Conservation (phyloP, 73 alveolate species). For the Breviolum minutum region DNA sequence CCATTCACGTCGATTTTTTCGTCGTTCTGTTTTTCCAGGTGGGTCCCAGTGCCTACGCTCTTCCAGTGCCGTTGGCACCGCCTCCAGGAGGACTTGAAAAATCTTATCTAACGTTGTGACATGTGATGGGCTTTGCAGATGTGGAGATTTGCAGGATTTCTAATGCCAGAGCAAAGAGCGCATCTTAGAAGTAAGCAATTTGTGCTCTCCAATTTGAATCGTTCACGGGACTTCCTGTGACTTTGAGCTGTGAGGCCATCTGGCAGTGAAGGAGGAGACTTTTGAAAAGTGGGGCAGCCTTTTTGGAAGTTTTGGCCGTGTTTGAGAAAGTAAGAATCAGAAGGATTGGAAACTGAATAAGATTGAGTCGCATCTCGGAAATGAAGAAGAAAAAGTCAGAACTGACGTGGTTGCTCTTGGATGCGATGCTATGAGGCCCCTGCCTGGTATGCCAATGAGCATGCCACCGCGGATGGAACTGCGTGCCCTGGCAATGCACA, state of each 20-base stretch:
- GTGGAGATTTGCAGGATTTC: neutral
- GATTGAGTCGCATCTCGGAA: no score
- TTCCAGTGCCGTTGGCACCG: neutral
- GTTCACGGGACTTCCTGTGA: neutral
- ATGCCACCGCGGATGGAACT: neutral
- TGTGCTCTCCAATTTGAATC: neutral
- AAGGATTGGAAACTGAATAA: no score
- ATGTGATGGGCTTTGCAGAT: neutral
- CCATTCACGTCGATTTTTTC: no score
- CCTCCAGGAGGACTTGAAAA: neutral
- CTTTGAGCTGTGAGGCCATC: neutral
- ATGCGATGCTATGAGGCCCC: no score
- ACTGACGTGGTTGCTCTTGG: neutral
- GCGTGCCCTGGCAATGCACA: neutral
- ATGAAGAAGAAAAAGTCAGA: neutral
- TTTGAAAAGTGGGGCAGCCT: neutral
- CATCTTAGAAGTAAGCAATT: neutral
- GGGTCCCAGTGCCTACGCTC: conserved; percentile 17
- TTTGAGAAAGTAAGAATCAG: no score
- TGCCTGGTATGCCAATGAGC: neutral
- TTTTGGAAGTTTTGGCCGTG: no score
- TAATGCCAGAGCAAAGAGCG: neutral
- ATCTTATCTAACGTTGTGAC: neutral
- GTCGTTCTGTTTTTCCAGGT: neutral
- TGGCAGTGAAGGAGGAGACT: conserved; percentile 31